Base-by-base conservation (phyloP, 495 filamentous ascomycete genomes). In the Melanomma pulvis-pyrius region DNA sequence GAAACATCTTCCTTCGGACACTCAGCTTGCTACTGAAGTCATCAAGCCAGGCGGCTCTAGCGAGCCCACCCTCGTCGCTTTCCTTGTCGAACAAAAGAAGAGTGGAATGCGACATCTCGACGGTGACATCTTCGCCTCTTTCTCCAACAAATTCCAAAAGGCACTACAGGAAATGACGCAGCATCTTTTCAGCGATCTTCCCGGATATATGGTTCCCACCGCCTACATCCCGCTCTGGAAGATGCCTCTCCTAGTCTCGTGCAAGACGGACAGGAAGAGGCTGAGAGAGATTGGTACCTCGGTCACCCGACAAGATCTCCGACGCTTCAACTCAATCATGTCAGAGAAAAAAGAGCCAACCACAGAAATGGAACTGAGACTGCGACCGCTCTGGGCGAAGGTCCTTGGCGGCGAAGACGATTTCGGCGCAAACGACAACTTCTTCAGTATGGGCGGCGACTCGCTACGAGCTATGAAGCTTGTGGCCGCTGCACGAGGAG, bases 181-280 rank as follows among this genome's bases (percentile, higher is more conserved):
- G 19, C 50, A 54, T 15, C 63, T 83, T 0, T 76, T 13, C 11
- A 26, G 29, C 3, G 63, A 53, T 41, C 61, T 83, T 0, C 80
- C 81, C 0, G 68, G 73, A 12, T 83, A 85, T 70, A 88, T 89
- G 86, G 79, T 89, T 19, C 87, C 87, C 5, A 78, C 82, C 1
- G 79, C 85, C 0, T 88, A 84, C 64, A 83, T 89, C 53, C 85
- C 86, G 0, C 68, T 89, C 0, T 73, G 74, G 24, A 74, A 78
- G 39, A 79, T 89, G 67, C 87, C 87, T 0, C 75, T 83, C 13
- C 74, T 83, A 3, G 79, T 81, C 0, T 86, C 86, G 0, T 83
- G 79, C 5, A 90, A 90, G 74, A 82, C 82, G 5, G 87, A 90
- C 59, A 82, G 87, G 26, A 84, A 84, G 61, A 78, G 77, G 9